Evolutionary conservation across 768 basidiomycete genomes (phyloP), one percentile per base, ranked within the genome.

Genomic region (Fistulinella prunicolor): DNA sequence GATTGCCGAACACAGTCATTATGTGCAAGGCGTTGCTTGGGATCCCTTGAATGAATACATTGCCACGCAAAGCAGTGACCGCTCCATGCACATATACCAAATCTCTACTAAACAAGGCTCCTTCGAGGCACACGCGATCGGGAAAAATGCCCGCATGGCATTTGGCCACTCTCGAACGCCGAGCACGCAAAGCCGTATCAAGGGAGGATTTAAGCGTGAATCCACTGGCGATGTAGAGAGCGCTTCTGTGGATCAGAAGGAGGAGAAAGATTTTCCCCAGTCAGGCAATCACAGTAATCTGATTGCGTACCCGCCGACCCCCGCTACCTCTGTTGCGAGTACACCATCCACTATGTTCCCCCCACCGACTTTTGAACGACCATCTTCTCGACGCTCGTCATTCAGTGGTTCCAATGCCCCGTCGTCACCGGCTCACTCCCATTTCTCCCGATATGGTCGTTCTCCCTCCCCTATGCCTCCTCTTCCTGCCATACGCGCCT

Each of bases 1-100:
- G 65, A 87, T 94, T 51, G 86, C 90, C 1, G 95, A 98, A 60
- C 96, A 99, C 67, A 82, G 79, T 28, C 95, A 98, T 67, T 97
- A 90, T 63, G 96, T 99, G 0, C 96, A 99, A 72, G 96, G 96
- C 9, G 96, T 98, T 23, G 91, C 95, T 0, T 99, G 96, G 96
- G 96, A 99, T 56, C 96, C 96, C 1, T 70, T 96, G 58, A 94
- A 95, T 65, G 92, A 96, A 66, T 98, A 89, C 63, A 90, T 99
- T 51, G 94, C 96, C 4, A 98, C 96, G 0, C 96, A 99, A 63
- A 93, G 90, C 66, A 91, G 87, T 60, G 96, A 99, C 68, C 80
- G 95, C 38, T 88, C 93, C 19, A 95, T 98, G 82, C 93, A 97
- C 64, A 83, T 99, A 56, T 92, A 97, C 69, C 80, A 80, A 53